Conservation (phyloP, 768 basidiomycete species). For the Strobilomyces echinocephalus region DNA sequence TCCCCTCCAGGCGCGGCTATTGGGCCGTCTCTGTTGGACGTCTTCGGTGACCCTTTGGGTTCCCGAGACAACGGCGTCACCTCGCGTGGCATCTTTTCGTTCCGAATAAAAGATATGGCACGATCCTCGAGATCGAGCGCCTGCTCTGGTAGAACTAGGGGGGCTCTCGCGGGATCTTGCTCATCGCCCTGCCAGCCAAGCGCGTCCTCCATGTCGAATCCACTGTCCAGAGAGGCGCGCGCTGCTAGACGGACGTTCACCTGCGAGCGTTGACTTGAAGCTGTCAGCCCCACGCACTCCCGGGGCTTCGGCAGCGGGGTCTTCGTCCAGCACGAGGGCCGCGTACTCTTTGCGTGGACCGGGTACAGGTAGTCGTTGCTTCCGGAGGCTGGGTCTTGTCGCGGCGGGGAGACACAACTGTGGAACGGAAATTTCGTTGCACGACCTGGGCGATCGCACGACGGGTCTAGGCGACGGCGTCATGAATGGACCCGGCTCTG, state of each 20-base stretch:
- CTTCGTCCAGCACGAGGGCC: neutral
- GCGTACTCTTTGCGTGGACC: neutral
- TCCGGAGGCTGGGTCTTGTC: neutral
- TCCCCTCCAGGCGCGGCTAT: neutral
- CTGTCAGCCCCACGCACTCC: slow-evolving; percentile 1
- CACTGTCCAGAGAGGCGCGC: slow-evolving; percentile 2
- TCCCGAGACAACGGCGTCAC: slow-evolving; percentile 11
- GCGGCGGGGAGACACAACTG: slow-evolving; percentile 2
- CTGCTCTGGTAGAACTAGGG: neutral
- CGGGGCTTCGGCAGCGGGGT: neutral
- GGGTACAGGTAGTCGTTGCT: neutral
- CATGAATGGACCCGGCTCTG: slow-evolving; percentile 23
- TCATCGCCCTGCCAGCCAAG: neutral
- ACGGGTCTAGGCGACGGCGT: neutral
- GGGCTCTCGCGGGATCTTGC: neutral
- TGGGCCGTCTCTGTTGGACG: neutral
- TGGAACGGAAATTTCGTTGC: neutral
- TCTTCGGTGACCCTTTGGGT: neutral
- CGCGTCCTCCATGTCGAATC: neutral
- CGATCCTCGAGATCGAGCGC: neutral
- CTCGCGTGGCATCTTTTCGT: neutral
- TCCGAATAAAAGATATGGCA: neutral
- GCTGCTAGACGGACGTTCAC: neutral
- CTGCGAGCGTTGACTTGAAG: neutral
- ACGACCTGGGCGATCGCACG: neutral